A percentile compares a stretch with the other conserved stretches of the same genome.
These are phyloP conservation scores for Suhomyces vadensis DNA, from an alignment of 805 yeast genomes.

Conservation along the genomic window DNA sequence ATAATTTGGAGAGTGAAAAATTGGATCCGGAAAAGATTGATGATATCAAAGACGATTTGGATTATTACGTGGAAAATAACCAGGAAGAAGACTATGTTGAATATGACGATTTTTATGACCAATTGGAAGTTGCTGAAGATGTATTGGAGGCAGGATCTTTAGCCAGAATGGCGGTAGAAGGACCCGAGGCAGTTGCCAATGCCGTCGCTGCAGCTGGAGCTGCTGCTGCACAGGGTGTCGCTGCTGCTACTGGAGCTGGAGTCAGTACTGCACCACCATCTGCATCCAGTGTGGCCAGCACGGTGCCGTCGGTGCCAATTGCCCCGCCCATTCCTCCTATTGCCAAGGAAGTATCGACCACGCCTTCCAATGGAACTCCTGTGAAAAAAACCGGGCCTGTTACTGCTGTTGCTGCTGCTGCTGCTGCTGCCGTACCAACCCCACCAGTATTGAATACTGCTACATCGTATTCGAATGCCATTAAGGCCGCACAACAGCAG, in stretches of 20 bases:
- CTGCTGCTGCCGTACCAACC: slow-evolving; percentile 2
- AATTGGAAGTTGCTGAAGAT: slow-evolving; percentile 60
- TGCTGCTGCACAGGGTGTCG: slow-evolving; percentile 6
- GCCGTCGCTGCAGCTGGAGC: slow-evolving; percentile 9
- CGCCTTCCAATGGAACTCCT: slow-evolving; percentile 14
- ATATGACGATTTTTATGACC: slow-evolving; percentile 90
- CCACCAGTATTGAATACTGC: slow-evolving; percentile 24
- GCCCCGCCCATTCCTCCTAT: slow-evolving; percentile 1
- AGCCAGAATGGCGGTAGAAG: slow-evolving; percentile 22
- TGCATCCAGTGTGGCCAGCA: too few relatives aligned
- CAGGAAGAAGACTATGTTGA: slow-evolving; percentile 92
- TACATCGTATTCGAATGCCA: slow-evolving; percentile 25
- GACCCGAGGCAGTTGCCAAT: slow-evolving; percentile 4
- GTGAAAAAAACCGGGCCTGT: slow-evolving; percentile 18
- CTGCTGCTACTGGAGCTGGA: slow-evolving; percentile 10
- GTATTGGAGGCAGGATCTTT: slow-evolving; percentile 28
- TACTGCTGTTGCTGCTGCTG: slow-evolving; percentile 22
- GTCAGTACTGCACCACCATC: slow-evolving; percentile 10
- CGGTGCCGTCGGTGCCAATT: background rate
- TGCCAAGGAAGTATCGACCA: slow-evolving; percentile 2
- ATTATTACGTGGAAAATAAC: slow-evolving; percentile 89
- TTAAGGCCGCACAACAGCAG: slow-evolving; percentile 15
- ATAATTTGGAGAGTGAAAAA: slow-evolving; percentile 76
- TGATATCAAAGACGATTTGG: slow-evolving; percentile 83
- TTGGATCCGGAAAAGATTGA: slow-evolving; percentile 76